Conservation (phyloP, 1,139 yeast species). For the Debaryomycetaceae sp. region DNA sequence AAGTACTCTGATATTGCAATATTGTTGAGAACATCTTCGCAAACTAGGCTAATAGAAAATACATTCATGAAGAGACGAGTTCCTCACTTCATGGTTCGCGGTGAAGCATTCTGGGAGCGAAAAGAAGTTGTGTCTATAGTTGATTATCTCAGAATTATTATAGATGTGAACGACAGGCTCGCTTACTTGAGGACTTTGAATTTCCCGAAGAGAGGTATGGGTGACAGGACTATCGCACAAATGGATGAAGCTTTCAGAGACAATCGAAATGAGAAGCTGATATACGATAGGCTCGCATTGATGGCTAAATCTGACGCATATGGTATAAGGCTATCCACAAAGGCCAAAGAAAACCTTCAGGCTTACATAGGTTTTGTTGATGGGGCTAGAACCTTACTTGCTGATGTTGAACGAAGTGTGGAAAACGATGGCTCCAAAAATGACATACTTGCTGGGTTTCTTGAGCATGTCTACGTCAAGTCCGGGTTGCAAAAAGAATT, state of each 20-base stretch:
- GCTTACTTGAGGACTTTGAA: slow-evolving; percentile 59
- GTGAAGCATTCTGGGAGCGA: slow-evolving; percentile 77
- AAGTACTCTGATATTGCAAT: slow-evolving; percentile 62
- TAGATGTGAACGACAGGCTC: slow-evolving; percentile 52
- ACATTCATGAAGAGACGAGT: slow-evolving; percentile 52
- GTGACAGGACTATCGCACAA: slow-evolving; percentile 46
- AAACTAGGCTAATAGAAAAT: slow-evolving; percentile 59
- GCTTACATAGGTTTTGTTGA: slow-evolving; percentile 29
- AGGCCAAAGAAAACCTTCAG: slow-evolving; percentile 12
- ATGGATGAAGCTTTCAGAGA: slow-evolving; percentile 1
- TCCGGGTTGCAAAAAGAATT: slow-evolving; percentile 33
- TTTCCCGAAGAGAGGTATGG: slow-evolving; percentile 69
- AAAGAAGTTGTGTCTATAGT: slow-evolving; percentile 62
- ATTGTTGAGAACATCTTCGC: slow-evolving; percentile 59
- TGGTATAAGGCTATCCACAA: slow-evolving; percentile 10
- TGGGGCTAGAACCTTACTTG: slow-evolving; percentile 17
- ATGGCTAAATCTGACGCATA: slow-evolving; percentile 3
- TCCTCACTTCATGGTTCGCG: slow-evolving; percentile 67
- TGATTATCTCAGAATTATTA: slow-evolving; percentile 60
- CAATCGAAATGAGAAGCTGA: slow-evolving; percentile 2
- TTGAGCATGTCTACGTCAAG: slow-evolving; percentile 20
- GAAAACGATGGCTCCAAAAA: slow-evolving; percentile 3
- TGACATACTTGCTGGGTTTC: slow-evolving; percentile 13
- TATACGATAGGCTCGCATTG: slow-evolving; percentile 5
- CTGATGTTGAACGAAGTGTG: slow-evolving; percentile 3